These are phyloP conservation scores for Rachicladosporium sp. DNA, from an alignment of 2,329 filamentous ascomycete genomes.

Conservation along the genomic window DNA sequence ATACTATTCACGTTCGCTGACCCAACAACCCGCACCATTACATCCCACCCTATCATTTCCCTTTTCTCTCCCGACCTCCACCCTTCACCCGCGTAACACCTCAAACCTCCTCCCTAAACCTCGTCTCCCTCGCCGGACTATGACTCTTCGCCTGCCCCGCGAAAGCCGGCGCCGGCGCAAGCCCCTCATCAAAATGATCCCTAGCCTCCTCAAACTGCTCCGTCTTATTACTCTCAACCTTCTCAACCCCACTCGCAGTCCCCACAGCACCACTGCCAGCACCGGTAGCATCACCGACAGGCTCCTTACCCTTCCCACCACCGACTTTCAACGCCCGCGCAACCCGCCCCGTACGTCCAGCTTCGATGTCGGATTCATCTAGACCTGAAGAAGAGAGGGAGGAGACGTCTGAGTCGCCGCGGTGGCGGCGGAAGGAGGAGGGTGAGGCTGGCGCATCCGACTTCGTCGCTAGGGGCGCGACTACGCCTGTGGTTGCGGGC, in stretches of 20 bases:
- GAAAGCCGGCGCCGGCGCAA: constrained; percentile 31
- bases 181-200: constrained; percentile 37
- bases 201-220: constrained; percentile 42
- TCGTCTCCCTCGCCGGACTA: constrained; percentile 46
- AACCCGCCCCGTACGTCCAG: constrained; percentile 22
- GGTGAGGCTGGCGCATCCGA: constrained; percentile 9
- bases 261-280: constrained; percentile 1
- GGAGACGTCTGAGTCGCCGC: constrained; percentile 13
- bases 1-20: neutral
- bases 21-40: neutral
- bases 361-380: constrained; percentile 18
- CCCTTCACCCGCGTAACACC: neutral
- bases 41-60: constrained; percentile 1
- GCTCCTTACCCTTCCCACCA: constrained; percentile 7
- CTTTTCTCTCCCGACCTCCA: constrained; percentile 3
- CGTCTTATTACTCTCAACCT: constrained; percentile 25
- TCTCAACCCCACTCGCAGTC: constrained; percentile 14
- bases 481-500: constrained; percentile 4
- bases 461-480: constrained; percentile 1
- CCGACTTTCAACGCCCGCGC: constrained; percentile 20
- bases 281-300: constrained; percentile 2
- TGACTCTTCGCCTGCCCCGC: constrained; percentile 25
- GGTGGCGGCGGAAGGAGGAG: constrained; percentile 14
- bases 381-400: constrained; percentile 15
- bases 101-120: constrained; percentile 47